Conservation (phyloP, 768 basidiomycete genomes). For the Kwoniella sp. region DNA sequence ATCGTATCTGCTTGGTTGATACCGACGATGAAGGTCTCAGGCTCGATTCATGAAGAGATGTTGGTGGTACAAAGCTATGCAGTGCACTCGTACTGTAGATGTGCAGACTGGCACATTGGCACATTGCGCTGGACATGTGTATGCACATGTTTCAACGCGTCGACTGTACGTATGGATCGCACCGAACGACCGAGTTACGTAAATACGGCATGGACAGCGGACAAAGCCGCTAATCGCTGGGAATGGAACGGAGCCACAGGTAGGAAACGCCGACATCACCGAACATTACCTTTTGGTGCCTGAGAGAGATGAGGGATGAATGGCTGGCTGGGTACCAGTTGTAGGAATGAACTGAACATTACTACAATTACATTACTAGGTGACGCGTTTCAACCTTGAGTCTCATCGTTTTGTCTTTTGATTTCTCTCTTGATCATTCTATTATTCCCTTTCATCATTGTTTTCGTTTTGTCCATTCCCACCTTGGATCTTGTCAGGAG, state of each 20-base stretch:
- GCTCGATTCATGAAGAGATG: too few species aligned
- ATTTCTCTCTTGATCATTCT: background rate
- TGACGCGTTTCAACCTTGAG: slow-evolving; percentile 18
- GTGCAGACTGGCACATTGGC: too few species aligned
- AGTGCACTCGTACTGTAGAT: too few species aligned
- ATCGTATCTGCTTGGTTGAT: background rate
- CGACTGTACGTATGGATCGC: too few species aligned
- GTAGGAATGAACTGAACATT: slow-evolving; percentile 14
- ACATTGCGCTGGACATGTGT: background rate
- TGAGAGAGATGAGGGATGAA: background rate
- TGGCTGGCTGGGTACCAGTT: slow-evolving; percentile 13
- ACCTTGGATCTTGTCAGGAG: background rate
- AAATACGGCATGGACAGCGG: background rate
- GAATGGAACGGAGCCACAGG: background rate
- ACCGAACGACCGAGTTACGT: background rate
- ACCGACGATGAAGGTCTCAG: too few species aligned
- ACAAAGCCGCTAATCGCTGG: background rate
- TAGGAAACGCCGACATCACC: background rate
- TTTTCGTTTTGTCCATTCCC: slow-evolving; percentile 6
- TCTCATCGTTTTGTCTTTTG: slow-evolving; percentile 1
- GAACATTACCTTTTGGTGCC: slow-evolving; percentile 5
- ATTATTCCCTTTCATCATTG: slow-evolving; percentile 2
- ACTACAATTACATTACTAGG: background rate
- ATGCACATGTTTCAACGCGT: background rate
- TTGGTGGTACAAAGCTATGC: background rate